Evolutionary conservation across 768 basidiomycete species (phyloP), one percentile per base, ranked within the genome.

Genomic region (Lenzites betulinus): DNA sequence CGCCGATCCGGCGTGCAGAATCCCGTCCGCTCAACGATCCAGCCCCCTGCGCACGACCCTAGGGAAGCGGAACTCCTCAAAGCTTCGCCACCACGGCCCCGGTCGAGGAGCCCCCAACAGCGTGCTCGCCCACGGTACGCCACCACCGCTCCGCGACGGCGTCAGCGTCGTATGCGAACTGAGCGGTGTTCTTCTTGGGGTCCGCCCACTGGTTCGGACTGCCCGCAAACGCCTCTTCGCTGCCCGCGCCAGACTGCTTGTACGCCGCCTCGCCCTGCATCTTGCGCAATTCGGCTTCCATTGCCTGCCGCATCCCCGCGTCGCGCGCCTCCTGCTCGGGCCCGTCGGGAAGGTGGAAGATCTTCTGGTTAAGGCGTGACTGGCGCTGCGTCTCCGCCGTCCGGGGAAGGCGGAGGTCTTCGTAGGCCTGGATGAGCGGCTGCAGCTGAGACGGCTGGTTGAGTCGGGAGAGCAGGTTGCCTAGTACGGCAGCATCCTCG

Each of bases 171-270:
- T 85, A 85, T 15, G 76, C 75, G 69, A 84, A 86, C 65, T 81
- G 78, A 5, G 63, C 64, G 36, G 48, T 58, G 53, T 71, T 84
- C 76, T 83, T 84, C 51, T 68, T 71, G 65, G 75, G 77, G 67
- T 87, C 84, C 6, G 83, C 83, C 85, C 85, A 86, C 61, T 83
- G 77, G 62, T 86, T 86, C 57, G 76, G 73, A 63, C 79, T 83
- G 2, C 73, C 75, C 41, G 70, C 66, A 23, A 60, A 25, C 74
- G 74, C 16, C 26, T 54, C 47, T 4, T 39, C 38, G 3, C n/a
- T n/a, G n/a, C 15, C 38, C 13, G 38, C 38, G 13, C 18, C 38
- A 18, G 18, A 13, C 38, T 33, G 6, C 55, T 48, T 38, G 51
- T 42, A 60, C 63, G 52, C 47, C 33, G 18, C 56, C 46, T 64